Evolutionary conservation across 106 monocot species (phyloP).

Genomic region (Dioscorea dumetorum): DNA sequence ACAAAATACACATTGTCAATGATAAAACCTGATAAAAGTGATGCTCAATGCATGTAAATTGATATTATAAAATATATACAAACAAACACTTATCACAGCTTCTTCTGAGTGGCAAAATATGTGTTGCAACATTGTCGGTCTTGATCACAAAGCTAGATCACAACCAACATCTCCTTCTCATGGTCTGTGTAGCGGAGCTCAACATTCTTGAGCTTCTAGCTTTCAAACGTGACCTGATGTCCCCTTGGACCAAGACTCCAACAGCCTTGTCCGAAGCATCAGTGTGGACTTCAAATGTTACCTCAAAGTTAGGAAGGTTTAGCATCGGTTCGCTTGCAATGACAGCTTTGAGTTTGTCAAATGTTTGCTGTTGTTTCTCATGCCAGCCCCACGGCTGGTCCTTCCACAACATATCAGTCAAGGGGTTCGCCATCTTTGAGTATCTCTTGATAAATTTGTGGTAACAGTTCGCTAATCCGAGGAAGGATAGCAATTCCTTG

Average conservation of each 20-base stretch:
- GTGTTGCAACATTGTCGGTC: too few relatives aligned
- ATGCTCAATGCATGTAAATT: too few relatives aligned
- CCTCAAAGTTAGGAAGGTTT: neutral
- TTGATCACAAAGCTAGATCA: too few relatives aligned
- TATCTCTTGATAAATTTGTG: neutral
- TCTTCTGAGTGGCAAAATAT: neutral
- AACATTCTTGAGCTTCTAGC: neutral
- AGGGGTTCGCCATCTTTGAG: neutral
- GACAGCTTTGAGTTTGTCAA: neutral
- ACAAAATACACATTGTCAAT: too few relatives aligned
- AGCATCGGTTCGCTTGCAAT: neutral
- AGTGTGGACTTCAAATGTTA: neutral
- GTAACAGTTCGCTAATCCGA: neutral
- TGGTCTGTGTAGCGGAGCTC: neutral
- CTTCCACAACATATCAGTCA: neutral
- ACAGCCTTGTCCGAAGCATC: neutral
- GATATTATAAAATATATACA: too few relatives aligned
- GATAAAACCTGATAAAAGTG: too few relatives aligned
- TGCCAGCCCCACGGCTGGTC: neutral
- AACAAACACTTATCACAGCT: too few relatives aligned
- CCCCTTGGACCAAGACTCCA: neutral
- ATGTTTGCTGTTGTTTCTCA: neutral
- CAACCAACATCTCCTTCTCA: neutral
- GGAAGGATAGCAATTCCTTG: neutral
- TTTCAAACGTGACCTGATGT: neutral